These are phyloP conservation scores for Sergeia podlipaevii DNA, from an alignment of 208 protist species.

Conservation along the genomic window DNA sequence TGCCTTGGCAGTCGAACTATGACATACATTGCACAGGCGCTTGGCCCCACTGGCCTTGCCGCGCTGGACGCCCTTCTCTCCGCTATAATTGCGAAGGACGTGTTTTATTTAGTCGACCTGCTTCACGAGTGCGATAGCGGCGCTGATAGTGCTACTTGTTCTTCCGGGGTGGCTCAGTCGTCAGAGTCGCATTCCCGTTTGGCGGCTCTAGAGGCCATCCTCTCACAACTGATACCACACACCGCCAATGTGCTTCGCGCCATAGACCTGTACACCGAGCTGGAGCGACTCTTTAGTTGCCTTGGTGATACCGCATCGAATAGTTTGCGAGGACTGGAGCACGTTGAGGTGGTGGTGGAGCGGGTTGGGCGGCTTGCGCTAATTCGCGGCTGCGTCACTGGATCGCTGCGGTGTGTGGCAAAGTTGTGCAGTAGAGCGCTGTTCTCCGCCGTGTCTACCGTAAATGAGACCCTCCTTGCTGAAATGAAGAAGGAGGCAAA, in stretches of 20 bases:
- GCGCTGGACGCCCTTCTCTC: slow-evolving; percentile 86
- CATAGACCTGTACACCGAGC: too few species aligned
- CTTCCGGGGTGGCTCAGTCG: too few species aligned
- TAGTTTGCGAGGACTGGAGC: too few species aligned
- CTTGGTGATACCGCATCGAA: too few species aligned
- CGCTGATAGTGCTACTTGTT: too few species aligned
- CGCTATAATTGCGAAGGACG: slow-evolving; percentile 91
- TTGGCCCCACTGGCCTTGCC: slow-evolving; percentile 78
- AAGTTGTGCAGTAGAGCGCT: slow-evolving; percentile 87
- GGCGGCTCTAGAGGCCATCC: too few species aligned
- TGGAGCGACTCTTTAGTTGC: too few species aligned
- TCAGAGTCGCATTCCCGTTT: too few species aligned
- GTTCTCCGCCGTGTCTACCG: slow-evolving; percentile 56
- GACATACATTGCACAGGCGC: slow-evolving; percentile 62
- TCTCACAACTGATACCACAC: too few species aligned
- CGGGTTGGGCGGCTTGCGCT: slow-evolving; percentile 73
- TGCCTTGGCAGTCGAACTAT: slow-evolving; percentile 83
- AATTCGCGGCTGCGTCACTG: slow-evolving; percentile 87
- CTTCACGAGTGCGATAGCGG: too few species aligned
- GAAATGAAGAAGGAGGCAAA: slow-evolving; percentile 49
- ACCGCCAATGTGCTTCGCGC: too few species aligned
- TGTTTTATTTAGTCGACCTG: too few species aligned
- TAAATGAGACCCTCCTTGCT: slow-evolving; percentile 87
- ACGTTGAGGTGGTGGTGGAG: slow-evolving; percentile 31
- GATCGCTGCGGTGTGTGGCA: slow-evolving; percentile 78